A percentile compares a stretch with the other conserved stretches of the same genome.
These are phyloP conservation scores for Amorphotheca resinae DNA, from an alignment of 495 filamentous ascomycete species.

Conservation along the genomic window DNA sequence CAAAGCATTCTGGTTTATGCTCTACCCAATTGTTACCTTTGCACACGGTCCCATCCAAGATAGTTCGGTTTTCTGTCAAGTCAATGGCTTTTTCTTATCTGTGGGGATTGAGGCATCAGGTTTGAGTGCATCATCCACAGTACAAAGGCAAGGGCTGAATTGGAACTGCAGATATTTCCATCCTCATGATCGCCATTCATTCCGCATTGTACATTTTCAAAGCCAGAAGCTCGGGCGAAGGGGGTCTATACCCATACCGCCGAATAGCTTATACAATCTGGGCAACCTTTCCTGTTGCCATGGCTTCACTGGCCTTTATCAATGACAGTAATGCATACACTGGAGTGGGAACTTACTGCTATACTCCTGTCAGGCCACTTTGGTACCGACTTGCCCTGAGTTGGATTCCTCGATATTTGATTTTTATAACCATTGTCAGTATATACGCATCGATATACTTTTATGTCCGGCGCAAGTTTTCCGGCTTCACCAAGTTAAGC, in stretches of 20 bases:
- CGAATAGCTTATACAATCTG: conserved; percentile 40
- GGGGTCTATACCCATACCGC: conserved; percentile 58
- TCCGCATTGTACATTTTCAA: conserved; percentile 55
- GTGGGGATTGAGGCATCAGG: conserved; percentile 53
- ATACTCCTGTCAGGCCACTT: conserved; percentile 45
- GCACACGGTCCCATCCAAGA: conserved; percentile 32
- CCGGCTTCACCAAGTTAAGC: conserved; percentile 11
- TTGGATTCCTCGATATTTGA: conserved; percentile 63
- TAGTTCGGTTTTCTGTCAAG: conserved; percentile 48
- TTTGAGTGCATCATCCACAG: conserved; percentile 18
- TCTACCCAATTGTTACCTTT: conserved; percentile 44
- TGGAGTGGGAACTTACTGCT: conserved; percentile 52
- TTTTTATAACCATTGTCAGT: conserved; percentile 44
- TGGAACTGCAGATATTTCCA: conserved; percentile 42
- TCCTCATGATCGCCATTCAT: conserved; percentile 59
- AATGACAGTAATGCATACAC: conserved; percentile 40
- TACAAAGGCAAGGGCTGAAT: neutral
- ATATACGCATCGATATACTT: conserved; percentile 56
- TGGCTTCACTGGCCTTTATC: conserved; percentile 52
- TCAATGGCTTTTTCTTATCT: conserved; percentile 51
- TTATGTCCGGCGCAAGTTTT: conserved; percentile 35
- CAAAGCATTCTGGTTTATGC: conserved; percentile 51
- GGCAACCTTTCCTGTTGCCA: conserved; percentile 41
- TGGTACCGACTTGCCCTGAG: conserved; percentile 55
- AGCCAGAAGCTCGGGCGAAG: conserved; percentile 32